phyloP scores from a whole-genome alignment of 2,329 filamentous ascomycete genomes.

The Fusarium globosum region DNA sequence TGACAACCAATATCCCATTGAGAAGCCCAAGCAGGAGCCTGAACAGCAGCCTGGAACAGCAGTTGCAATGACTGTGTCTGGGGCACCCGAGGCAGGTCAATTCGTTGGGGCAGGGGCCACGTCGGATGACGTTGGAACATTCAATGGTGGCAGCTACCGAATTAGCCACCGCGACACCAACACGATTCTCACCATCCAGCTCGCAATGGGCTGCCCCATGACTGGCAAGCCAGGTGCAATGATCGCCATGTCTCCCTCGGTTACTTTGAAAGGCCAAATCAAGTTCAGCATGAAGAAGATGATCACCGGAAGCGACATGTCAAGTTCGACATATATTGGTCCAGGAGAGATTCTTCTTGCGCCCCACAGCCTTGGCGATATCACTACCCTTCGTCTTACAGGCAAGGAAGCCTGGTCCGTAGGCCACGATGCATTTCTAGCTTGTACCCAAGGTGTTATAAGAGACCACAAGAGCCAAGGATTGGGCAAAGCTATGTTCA shows the following conservation, averaged over 20 bases:
- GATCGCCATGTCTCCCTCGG: conserved; percentile 93
- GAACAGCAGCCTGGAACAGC: conserved; percentile 41
- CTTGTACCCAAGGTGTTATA: conserved; percentile 85
- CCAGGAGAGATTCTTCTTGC: conserved; percentile 91
- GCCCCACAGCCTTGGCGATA: conserved; percentile 83
- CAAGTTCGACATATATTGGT: conserved; percentile 83
- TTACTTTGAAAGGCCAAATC: conserved; percentile 83
- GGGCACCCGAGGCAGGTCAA: conserved; percentile 60
- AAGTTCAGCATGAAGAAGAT: conserved; percentile 94
- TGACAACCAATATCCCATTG: conserved; percentile 42
- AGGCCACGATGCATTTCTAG: conserved; percentile 87
- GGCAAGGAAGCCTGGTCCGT: conserved; percentile 84
- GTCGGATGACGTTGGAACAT: conserved; percentile 90
- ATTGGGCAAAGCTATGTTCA: conserved; percentile 91
- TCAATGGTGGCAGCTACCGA: conserved; percentile 94
- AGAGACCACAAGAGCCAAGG: conserved; percentile 90
- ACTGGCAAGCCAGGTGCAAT: conserved; percentile 85
- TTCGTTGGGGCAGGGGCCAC: conserved; percentile 72
- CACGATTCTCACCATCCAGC: conserved; percentile 86
- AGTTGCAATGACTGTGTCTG: conserved; percentile 50
- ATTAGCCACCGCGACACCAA: conserved; percentile 94
- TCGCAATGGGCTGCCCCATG: conserved; percentile 89
- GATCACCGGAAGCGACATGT: conserved; percentile 83
- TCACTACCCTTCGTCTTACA: conserved; percentile 79
- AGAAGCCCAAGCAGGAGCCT: conserved; percentile 43